Percentiles rank a stretch among this genome's conserved stretches.
These are phyloP conservation scores for Trypethelium eluteriae DNA, from an alignment of 495 filamentous ascomycete species.

Conservation along the genomic window DNA sequence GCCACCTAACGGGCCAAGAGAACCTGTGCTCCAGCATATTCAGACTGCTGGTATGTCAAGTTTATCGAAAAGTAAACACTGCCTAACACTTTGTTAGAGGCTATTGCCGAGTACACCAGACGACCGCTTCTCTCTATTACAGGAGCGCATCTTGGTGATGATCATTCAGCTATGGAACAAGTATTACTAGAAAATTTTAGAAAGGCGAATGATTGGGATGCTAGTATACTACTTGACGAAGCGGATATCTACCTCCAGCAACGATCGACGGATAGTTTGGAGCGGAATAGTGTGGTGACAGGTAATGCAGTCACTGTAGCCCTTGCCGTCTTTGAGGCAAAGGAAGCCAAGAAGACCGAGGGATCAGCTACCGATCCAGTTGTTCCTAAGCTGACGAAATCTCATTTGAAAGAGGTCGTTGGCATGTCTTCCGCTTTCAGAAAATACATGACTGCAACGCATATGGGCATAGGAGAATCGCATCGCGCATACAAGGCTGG, in stretches of 20 bases:
- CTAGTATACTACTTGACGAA: background rate
- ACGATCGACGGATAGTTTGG: background rate
- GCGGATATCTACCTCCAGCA: background rate
- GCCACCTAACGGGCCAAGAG: too few relatives aligned
- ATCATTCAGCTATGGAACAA: background rate
- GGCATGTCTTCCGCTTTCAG: slow-evolving; percentile 22
- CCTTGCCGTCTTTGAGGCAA: slow-evolving; percentile 23
- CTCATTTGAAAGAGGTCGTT: slow-evolving; percentile 19
- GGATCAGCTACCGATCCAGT: background rate
- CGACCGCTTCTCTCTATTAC: background rate
- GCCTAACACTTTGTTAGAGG: background rate
- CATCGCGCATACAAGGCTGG: background rate
- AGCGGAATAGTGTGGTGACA: background rate
- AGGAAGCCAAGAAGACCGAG: slow-evolving; percentile 15
- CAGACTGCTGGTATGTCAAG: too few relatives aligned
- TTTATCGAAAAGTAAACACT: too few relatives aligned
- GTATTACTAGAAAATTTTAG: background rate
- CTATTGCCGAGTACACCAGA: background rate
- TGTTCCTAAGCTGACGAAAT: background rate
- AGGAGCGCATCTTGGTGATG: background rate
- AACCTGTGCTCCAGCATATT: too few relatives aligned
- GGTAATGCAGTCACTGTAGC: slow-evolving; percentile 15
- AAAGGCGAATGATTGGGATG: background rate
- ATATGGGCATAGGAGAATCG: background rate
- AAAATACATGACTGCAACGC: background rate